These are phyloP conservation scores for Botrytis galanthina DNA, from an alignment of 2,329 filamentous ascomycete genomes.

Conservation along the genomic window DNA sequence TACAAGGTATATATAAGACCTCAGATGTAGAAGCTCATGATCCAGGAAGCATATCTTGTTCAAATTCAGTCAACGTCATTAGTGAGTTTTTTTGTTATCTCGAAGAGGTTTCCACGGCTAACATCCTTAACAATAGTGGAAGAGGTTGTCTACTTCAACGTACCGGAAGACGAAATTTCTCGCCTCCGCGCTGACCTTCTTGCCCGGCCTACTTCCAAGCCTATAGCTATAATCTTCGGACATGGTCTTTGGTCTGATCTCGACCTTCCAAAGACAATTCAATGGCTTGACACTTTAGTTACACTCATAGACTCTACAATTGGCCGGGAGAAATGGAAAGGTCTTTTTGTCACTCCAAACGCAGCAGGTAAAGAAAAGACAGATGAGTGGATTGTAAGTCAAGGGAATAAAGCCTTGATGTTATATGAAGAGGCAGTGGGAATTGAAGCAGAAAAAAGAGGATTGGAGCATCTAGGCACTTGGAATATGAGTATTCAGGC, in stretches of 20 bases:
- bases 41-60: constrained; percentile 44
- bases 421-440: constrained; percentile 43
- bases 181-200: constrained; percentile 43
- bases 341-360: constrained; percentile 45
- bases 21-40: constrained; percentile 45
- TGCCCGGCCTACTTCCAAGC: constrained; percentile 23
- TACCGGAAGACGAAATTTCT: constrained; percentile 42
- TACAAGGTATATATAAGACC: constrained; percentile 50
- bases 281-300: constrained; percentile 44
- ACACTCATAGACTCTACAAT: constrained; percentile 31
- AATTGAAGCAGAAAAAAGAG: constrained; percentile 35
- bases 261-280: constrained; percentile 42
- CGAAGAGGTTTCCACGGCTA: not conserved
- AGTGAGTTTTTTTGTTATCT: constrained; percentile 30
- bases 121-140: constrained; percentile 35
- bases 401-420: constrained; percentile 49
- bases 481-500: constrained; percentile 52
- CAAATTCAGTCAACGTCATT: constrained; percentile 41
- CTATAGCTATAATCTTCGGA: constrained; percentile 46
- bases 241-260: constrained; percentile 50
- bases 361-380: constrained; percentile 47
- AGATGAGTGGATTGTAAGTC: constrained; percentile 46
- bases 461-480: constrained; percentile 48
- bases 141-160: constrained; percentile 45
- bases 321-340: constrained; percentile 26